Conservation (phyloP, 2,329 filamentous ascomycete species). For the Daldinia eschscholtzii region DNA sequence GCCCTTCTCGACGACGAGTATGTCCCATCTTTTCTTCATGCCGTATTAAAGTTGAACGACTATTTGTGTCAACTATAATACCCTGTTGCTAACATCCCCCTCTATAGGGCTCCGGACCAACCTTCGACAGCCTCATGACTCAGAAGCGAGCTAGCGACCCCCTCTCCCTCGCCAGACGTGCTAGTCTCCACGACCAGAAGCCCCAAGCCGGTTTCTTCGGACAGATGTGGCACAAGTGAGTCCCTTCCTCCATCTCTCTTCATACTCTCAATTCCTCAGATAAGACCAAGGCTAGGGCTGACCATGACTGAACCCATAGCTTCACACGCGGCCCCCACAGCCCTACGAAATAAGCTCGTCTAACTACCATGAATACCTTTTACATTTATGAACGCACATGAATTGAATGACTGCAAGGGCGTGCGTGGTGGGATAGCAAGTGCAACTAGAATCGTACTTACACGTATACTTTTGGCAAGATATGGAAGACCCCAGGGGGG, state of each 20-base stretch:
- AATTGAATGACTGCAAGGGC: not conserved
- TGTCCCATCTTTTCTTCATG: slow-evolving; percentile 17
- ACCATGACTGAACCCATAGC: slow-evolving; percentile 24
- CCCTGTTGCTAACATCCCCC: slow-evolving; percentile 18
- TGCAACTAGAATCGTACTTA: not conserved
- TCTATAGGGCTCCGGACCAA: slow-evolving; percentile 60
- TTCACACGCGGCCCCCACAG: slow-evolving; percentile 50
- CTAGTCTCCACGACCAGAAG: slow-evolving; percentile 68
- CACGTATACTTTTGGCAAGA: not conserved
- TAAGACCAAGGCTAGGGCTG: not conserved
- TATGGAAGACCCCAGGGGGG: not conserved
- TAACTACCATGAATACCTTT: not conserved
- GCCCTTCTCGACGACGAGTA: slow-evolving; percentile 47
- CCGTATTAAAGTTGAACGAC: not conserved
- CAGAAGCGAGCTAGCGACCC: slow-evolving; percentile 64
- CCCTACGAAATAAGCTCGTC: slow-evolving; percentile 44
- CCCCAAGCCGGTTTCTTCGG: slow-evolving; percentile 64
- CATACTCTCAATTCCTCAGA: no score
- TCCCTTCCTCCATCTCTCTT: not conserved
- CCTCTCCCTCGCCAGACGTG: slow-evolving; percentile 60
- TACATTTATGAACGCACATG: not conserved
- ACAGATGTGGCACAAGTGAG: slow-evolving; percentile 70
- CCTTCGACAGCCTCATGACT: slow-evolving; percentile 66
- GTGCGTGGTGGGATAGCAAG: not conserved
- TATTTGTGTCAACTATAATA: not conserved